Evolutionary conservation across 192 early-diverging fungal species (phyloP).

Genomic region (Chytriomyces hyalinus): DNA sequence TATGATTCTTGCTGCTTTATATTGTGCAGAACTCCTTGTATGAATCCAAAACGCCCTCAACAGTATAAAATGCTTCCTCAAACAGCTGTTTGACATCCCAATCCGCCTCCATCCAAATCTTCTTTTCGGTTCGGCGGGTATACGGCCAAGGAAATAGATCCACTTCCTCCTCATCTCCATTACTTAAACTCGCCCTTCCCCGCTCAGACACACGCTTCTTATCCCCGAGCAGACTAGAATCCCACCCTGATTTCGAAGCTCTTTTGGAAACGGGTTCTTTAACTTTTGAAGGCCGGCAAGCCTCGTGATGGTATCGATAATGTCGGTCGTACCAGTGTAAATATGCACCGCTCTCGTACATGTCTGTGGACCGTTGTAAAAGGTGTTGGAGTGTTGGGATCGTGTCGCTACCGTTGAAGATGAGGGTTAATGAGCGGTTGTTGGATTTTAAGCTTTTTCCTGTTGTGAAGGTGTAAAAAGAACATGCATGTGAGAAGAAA

Average conservation of each 20-base stretch:
- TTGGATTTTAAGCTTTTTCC: constrained; percentile 38
- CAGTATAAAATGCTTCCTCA: constrained; percentile 1
- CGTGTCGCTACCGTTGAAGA: constrained; percentile 43
- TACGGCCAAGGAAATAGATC: constrained; percentile 19
- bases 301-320: constrained; percentile 10
- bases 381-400: constrained; percentile 35
- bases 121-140: background rate
- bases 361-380: too few species aligned
- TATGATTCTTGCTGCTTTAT: background rate
- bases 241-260: background rate
- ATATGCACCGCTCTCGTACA: constrained; percentile 20
- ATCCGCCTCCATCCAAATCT: constrained; percentile 5
- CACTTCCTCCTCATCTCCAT: background rate
- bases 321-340: background rate
- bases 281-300: background rate
- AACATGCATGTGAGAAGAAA: background rate
- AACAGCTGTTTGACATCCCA: constrained; percentile 20
- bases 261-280: background rate
- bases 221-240: background rate
- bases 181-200: background rate
- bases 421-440: constrained; percentile 33
- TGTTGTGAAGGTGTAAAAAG: constrained; percentile 3
- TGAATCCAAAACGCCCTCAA: constrained; percentile 3
- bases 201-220: background rate
- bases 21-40: constrained; percentile 22